Evolutionary conservation across 345 rosid species (phyloP).

Genomic region (Eucalyptus pauciflora): DNA sequence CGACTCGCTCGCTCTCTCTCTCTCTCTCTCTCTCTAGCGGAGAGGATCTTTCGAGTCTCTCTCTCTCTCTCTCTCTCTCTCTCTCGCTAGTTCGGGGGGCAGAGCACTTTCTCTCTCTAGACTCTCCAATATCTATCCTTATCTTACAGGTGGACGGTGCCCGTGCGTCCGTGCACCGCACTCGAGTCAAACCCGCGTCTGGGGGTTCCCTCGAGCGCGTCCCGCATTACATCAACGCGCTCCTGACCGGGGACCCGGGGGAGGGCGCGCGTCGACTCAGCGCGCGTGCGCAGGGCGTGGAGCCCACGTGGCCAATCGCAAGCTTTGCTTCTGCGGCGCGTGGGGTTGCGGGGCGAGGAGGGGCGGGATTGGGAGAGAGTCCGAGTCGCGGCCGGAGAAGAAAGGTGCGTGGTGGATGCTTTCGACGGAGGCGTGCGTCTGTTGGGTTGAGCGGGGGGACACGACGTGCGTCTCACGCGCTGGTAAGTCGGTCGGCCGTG

Average conservation of each 20-base stretch:
- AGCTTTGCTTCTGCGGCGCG: neutral
- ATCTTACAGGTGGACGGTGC: constrained; percentile 35
- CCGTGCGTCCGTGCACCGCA: constrained; percentile 4
- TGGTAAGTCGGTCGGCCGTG: neutral
- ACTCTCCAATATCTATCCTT: constrained; percentile 2
- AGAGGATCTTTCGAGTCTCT: neutral
- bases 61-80: neutral
- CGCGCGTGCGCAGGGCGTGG: neutral
- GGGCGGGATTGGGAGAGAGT: neutral
- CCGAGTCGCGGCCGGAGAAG: neutral
- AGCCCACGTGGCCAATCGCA: neutral
- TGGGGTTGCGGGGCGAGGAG: neutral
- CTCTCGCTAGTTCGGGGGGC: constrained; percentile 6
- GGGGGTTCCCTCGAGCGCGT: neutral
- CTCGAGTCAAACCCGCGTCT: constrained; percentile 4
- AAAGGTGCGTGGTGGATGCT: neutral
- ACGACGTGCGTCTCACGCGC: neutral
- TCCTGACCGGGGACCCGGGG: neutral
- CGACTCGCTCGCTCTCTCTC: neutral
- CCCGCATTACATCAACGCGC: neutral
- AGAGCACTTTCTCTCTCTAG: constrained; percentile 10
- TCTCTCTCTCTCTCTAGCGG: neutral
- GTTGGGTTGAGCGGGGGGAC: neutral
- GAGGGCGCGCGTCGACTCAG: neutral
- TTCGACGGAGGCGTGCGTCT: neutral